These are phyloP conservation scores for Solanum piurae DNA, from an alignment of 257 asterid species.

Conservation along the genomic window DNA sequence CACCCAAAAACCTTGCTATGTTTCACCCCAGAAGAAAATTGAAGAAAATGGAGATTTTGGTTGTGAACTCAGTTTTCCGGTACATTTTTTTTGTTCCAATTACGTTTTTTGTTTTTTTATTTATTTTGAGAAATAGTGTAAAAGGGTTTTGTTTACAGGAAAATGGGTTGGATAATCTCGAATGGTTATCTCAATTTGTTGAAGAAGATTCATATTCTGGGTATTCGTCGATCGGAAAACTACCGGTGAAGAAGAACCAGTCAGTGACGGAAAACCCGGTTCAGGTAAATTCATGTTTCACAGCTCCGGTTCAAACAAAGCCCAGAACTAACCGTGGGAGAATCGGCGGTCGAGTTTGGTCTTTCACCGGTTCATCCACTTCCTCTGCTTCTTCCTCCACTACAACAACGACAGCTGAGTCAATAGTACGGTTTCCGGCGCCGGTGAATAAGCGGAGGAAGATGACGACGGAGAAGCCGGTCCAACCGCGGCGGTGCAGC, in stretches of 20 bases:
- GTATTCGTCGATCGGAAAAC: slow-evolving; percentile 4
- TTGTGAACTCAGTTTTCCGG: not conserved
- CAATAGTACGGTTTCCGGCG: slow-evolving; percentile 4
- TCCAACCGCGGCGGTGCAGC: slow-evolving; percentile 15
- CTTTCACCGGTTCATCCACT: not conserved
- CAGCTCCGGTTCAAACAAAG: not conserved
- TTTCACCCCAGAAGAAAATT: not conserved
- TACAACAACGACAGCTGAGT: not conserved
- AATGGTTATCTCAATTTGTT: slow-evolving; percentile 31
- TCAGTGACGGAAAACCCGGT: not conserved
- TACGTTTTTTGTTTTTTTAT: too few species aligned
- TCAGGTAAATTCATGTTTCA: not conserved
- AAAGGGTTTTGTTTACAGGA: slow-evolving; percentile 5
- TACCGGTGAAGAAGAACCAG: not conserved
- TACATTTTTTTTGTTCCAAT: not conserved
- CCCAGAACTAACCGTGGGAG: not conserved
- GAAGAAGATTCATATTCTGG: slow-evolving; percentile 15
- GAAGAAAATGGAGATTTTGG: not conserved
- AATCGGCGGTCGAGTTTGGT: slow-evolving; percentile 6
- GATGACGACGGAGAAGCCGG: slow-evolving; percentile 5
- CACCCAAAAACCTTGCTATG: not conserved
- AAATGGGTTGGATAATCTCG: slow-evolving; percentile 28
- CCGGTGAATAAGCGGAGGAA: slow-evolving; percentile 14
- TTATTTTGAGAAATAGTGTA: not conserved
- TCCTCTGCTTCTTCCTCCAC: not conserved